These are phyloP conservation scores for Coemansia sp. DNA, from an alignment of 192 early-diverging fungal genomes.

Conservation along the genomic window DNA sequence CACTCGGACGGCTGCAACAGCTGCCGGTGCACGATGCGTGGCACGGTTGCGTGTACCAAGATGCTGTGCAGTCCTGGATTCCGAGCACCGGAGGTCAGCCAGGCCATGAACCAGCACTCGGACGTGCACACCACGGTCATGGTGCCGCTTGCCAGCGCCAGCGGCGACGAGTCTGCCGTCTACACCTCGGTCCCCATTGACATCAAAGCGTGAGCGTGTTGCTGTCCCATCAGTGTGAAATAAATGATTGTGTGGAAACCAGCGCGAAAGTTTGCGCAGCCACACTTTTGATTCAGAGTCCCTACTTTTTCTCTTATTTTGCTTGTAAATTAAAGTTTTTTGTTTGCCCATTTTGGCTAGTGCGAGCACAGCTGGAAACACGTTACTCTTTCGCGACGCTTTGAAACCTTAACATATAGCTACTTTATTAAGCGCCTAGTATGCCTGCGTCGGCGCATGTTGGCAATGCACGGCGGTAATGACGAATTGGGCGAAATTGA, in stretches of 20 bases:
- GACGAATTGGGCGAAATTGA: conserved; percentile 29
- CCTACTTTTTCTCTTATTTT: no score
- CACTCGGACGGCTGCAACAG: conserved; percentile 39
- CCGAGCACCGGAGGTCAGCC: not conserved
- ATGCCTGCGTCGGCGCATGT: conserved; percentile 3
- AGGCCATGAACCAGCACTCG: not conserved
- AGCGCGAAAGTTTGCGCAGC: not conserved
- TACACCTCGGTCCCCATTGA: conserved; percentile 25
- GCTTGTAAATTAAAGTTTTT: no score
- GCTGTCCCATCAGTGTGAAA: not conserved
- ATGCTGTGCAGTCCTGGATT: conserved; percentile 16
- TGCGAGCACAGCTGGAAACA: not conserved
- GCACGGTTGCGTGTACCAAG: conserved; percentile 38
- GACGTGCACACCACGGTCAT: conserved; percentile 22
- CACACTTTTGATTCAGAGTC: no score
- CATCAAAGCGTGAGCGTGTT: conserved; percentile 4
- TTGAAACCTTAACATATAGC: no score
- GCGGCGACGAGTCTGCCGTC: conserved; percentile 3
- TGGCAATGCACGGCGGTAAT: conserved; percentile 8
- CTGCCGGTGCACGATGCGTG: conserved; percentile 25
- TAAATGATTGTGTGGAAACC: not conserved
- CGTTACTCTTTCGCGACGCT: not conserved
- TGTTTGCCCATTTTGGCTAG: not conserved
- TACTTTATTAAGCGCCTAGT: not conserved
- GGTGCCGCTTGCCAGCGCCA: conserved; percentile 2